A percentile compares a stretch with the other conserved stretches of the same genome.
These are phyloP conservation scores for Blumeriella jaapii DNA, from an alignment of 2,329 filamentous ascomycete species.

Conservation along the genomic window DNA sequence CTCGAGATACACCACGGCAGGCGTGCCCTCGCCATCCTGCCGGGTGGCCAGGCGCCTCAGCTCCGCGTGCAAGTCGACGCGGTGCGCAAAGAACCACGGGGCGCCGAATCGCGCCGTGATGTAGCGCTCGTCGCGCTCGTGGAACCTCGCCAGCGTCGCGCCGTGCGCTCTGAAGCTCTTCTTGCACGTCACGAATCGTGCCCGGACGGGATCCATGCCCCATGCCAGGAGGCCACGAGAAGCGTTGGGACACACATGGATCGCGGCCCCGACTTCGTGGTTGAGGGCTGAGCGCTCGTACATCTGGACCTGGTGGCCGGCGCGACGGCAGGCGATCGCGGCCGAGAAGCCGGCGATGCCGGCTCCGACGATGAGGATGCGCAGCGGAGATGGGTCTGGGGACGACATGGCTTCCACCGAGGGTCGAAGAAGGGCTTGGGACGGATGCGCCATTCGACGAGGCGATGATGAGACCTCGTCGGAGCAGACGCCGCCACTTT, in stretches of 20 bases:
- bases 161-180: conserved; percentile 23
- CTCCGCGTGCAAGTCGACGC: conserved; percentile 40
- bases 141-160: conserved; percentile 8
- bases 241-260: conserved; percentile 49
- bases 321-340: conserved; percentile 33
- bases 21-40: conserved; percentile 27
- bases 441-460: too few relatives aligned
- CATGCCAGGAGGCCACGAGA: conserved; percentile 42
- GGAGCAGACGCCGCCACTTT: too few relatives aligned
- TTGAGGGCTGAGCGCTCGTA: conserved; percentile 45
- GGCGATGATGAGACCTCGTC: too few relatives aligned
- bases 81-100: conserved; percentile 39
- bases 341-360: conserved; percentile 43
- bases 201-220: conserved; percentile 31
- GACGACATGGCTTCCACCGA: conserved; percentile 6
- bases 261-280: conserved; percentile 46
- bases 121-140: conserved; percentile 10
- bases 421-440: background rate
- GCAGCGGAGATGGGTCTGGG: conserved; percentile 6
- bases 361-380: conserved; percentile 18
- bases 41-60: conserved; percentile 37
- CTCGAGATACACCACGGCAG: conserved; percentile 30
- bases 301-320: conserved; percentile 27
- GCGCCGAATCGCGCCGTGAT: conserved; percentile 18
- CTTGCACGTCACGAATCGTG: conserved; percentile 26